Conservation (phyloP, 78 protist species). For the Trichosphaerium sp. region DNA sequence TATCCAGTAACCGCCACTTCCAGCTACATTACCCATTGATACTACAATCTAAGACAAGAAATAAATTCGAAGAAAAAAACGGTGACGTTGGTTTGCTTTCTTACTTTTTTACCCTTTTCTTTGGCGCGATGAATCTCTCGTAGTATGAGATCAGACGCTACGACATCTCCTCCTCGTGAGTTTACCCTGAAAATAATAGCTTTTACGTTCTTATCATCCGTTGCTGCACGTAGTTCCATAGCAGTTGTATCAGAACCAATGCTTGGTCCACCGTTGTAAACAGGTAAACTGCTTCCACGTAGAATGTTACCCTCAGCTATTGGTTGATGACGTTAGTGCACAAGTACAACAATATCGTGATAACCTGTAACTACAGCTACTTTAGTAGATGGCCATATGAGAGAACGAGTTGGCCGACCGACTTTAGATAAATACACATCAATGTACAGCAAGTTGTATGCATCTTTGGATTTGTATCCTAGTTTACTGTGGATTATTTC, state of each 20-base stretch:
- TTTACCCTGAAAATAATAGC: constrained; percentile 14
- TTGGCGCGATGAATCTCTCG: constrained; percentile 20
- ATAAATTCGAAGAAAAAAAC: too few relatives aligned
- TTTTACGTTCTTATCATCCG: constrained; percentile 12
- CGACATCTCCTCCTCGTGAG: constrained; percentile 12
- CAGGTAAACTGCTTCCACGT: background rate
- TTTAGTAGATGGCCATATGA: background rate
- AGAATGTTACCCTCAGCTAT: constrained; percentile 8
- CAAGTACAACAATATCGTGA: too few relatives aligned
- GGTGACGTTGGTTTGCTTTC: too few relatives aligned
- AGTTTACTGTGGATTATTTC: background rate
- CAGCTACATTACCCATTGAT: constrained; percentile 24
- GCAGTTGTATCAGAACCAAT: constrained; percentile 19
- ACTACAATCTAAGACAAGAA: too few relatives aligned
- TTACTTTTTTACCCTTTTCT: constrained; percentile 17
- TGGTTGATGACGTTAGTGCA: constrained; percentile 8
- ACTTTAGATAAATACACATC: background rate
- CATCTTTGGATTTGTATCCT: background rate
- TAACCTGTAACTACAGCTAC: background rate
- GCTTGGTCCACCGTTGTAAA: constrained; percentile 24
- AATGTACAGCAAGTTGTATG: background rate
- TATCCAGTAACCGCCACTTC: constrained; percentile 39
- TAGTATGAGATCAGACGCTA: constrained; percentile 9
- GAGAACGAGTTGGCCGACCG: background rate
- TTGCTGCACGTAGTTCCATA: constrained; percentile 16